Conservation (phyloP, 2,329 filamentous ascomycete species). For the Incumbomyces lentus region DNA sequence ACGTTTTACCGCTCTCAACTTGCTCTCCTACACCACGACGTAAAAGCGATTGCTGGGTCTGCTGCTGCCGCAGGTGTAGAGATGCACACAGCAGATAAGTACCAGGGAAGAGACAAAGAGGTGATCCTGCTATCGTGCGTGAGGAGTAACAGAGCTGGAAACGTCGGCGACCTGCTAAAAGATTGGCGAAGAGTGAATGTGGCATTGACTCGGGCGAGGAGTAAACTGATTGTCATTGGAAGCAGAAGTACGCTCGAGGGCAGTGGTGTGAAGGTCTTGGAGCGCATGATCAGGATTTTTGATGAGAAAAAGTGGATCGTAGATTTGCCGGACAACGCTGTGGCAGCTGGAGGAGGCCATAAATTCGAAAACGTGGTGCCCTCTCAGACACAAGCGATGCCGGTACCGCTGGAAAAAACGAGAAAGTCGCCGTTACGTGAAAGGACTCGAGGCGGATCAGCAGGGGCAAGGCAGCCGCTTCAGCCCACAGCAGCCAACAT, state of each 20-base stretch:
- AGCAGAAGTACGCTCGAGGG: slow-evolving; percentile 63
- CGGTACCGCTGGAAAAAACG: slow-evolving; percentile 19
- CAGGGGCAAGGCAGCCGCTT: slow-evolving; percentile 17
- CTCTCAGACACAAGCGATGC: not conserved
- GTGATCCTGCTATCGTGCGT: slow-evolving; percentile 81
- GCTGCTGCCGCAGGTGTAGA: slow-evolving; percentile 55
- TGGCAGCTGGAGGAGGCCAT: slow-evolving; percentile 48
- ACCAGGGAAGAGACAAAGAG: slow-evolving; percentile 93
- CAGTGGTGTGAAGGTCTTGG: slow-evolving; percentile 60
- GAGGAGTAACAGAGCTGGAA: slow-evolving; percentile 68
- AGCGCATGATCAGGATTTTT: slow-evolving; percentile 66
- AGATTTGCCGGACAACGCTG: slow-evolving; percentile 54
- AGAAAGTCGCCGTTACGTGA: not conserved
- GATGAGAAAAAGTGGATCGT: slow-evolving; percentile 70
- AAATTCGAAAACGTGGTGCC: slow-evolving; percentile 47
- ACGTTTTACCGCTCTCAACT: slow-evolving; percentile 94
- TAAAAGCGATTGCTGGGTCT: slow-evolving; percentile 38
- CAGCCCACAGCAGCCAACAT: slow-evolving; percentile 14
- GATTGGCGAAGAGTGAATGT: slow-evolving; percentile 95
- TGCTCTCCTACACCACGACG: slow-evolving; percentile 63
- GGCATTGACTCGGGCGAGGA: slow-evolving; percentile 84
- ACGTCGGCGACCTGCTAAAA: slow-evolving; percentile 80
- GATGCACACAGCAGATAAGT: slow-evolving; percentile 94
- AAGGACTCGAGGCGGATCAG: too few relatives aligned
- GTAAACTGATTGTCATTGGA: slow-evolving; percentile 80